These are phyloP conservation scores for Alternaria ventricosa DNA, from an alignment of 2,329 filamentous ascomycete species.

Conservation along the genomic window DNA sequence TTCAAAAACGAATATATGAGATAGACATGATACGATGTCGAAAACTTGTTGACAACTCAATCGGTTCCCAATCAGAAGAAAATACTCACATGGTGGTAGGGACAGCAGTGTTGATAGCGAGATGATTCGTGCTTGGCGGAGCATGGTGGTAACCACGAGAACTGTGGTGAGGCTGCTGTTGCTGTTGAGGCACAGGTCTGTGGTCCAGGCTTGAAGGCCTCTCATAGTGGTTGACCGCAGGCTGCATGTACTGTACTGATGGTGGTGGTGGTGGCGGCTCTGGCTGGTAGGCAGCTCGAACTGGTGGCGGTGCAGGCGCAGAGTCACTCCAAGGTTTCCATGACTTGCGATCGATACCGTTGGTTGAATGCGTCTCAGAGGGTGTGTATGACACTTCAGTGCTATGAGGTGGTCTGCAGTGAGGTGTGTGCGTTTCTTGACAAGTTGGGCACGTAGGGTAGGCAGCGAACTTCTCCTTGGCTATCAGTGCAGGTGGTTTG, in stretches of 20 bases:
- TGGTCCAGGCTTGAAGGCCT: conserved; percentile 33
- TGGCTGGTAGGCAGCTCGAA: conserved; percentile 29
- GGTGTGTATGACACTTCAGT: conserved; percentile 3
- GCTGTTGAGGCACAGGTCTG: conserved; percentile 24
- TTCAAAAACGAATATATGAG: neutral
- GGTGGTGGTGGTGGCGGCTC: conserved; percentile 20
- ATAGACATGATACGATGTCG: neutral
- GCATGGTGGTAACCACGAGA: conserved; percentile 42
- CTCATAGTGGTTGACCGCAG: conserved; percentile 23
- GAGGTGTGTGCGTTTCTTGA: conserved; percentile 36
- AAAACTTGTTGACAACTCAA: neutral
- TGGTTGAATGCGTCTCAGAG: conserved; percentile 30
- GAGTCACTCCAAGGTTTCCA: conserved; percentile 30
- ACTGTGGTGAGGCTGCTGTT: conserved; percentile 36
- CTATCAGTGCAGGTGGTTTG: conserved; percentile 73
- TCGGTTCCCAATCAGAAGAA: neutral
- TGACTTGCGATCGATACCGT: conserved; percentile 37
- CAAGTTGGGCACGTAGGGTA: conserved; percentile 28
- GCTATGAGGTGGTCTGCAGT: conserved; percentile 31
- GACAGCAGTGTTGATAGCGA: conserved; percentile 25
- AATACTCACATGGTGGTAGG: conserved; percentile 13
- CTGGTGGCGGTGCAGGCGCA: conserved; percentile 21
- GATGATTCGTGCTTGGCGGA: conserved; percentile 37
- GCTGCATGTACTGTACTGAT: conserved; percentile 30
- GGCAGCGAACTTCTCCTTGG: conserved; percentile 67